Conservation (phyloP, 495 filamentous ascomycete species). For the Chaetomium fimeti region DNA sequence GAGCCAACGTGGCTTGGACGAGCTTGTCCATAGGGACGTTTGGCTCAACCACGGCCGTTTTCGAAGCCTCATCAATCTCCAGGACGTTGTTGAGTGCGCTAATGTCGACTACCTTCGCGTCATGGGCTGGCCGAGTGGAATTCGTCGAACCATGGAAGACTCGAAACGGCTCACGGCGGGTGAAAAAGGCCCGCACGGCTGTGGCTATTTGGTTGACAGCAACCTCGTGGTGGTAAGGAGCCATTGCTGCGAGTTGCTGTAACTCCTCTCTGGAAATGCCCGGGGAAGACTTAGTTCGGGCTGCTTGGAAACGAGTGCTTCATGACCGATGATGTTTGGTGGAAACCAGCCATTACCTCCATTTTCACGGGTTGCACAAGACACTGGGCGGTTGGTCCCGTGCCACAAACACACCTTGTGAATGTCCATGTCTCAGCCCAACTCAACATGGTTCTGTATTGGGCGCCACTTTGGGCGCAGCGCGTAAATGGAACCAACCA, state of each 20-base stretch:
- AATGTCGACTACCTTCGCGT: constrained; percentile 46
- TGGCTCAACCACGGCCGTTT: constrained; percentile 57
- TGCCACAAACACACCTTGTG: too few species aligned
- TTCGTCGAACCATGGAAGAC: constrained; percentile 76
- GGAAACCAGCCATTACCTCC: too few species aligned
- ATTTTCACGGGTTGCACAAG: too few species aligned
- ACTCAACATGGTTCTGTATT: too few species aligned
- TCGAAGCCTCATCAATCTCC: constrained; percentile 42
- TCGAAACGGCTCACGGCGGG: constrained; percentile 54
- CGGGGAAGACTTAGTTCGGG: neutral
- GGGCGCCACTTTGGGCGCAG: too few species aligned
- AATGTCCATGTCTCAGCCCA: too few species aligned
- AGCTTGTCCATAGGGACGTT: constrained; percentile 63
- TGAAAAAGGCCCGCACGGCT: neutral
- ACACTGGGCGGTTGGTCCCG: too few species aligned
- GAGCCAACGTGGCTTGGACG: constrained; percentile 49
- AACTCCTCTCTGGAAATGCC: neutral
- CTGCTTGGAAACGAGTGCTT: too few species aligned
- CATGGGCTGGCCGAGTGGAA: constrained; percentile 54
- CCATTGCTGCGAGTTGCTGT: neutral
- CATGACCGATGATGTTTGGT: too few species aligned
- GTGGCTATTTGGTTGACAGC: neutral
- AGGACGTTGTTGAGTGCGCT: constrained; percentile 54
- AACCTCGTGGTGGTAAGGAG: constrained; percentile 4
- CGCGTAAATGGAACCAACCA: too few species aligned